A percentile compares a stretch with the other conserved stretches of the same genome.
These are phyloP conservation scores for Dittrichia graveolens DNA, from an alignment of 129 eudicot genomes.

Conservation along the genomic window DNA sequence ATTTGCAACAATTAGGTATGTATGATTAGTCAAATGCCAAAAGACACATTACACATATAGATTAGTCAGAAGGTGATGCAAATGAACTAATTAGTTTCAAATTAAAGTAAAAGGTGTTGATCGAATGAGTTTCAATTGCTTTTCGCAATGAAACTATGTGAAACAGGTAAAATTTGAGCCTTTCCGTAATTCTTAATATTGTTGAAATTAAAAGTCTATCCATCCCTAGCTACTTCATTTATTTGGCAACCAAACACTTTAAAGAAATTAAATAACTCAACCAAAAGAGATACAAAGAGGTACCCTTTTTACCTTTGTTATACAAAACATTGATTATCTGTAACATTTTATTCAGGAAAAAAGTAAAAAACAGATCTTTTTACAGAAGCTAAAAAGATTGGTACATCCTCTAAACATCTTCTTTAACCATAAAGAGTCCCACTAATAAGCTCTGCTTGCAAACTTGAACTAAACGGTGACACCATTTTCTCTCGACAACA, in stretches of 20 bases:
- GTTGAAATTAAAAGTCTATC: constrained; percentile 14
- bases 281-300: constrained; percentile 27
- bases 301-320: constrained; percentile 20
- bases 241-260: constrained; percentile 28
- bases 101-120: constrained; percentile 2
- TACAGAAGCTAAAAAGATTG: neutral
- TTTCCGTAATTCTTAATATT: constrained; percentile 6
- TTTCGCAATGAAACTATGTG: neutral
- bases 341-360: constrained; percentile 11
- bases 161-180: constrained; percentile 2
- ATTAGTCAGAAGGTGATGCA: neutral
- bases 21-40: constrained; percentile 16
- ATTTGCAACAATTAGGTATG: neutral
- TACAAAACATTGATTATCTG: constrained; percentile 16
- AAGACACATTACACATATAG: constrained; percentile 1
- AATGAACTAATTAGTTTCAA: constrained; percentile 2
- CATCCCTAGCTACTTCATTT: constrained; percentile 25
- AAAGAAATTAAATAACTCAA: constrained; percentile 36
- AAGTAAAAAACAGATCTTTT: neutral
- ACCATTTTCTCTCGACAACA: neutral
- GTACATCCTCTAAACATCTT: neutral
- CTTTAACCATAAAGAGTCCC: neutral
- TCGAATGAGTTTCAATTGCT: constrained; percentile 7
- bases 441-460: constrained; percentile 12
- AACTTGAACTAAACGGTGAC: neutral